A percentile compares a stretch with the other conserved stretches of the same genome.
Conservation (phyloP, 2,329 filamentous ascomycete genomes). For the Aspergillus melleus region DNA sequence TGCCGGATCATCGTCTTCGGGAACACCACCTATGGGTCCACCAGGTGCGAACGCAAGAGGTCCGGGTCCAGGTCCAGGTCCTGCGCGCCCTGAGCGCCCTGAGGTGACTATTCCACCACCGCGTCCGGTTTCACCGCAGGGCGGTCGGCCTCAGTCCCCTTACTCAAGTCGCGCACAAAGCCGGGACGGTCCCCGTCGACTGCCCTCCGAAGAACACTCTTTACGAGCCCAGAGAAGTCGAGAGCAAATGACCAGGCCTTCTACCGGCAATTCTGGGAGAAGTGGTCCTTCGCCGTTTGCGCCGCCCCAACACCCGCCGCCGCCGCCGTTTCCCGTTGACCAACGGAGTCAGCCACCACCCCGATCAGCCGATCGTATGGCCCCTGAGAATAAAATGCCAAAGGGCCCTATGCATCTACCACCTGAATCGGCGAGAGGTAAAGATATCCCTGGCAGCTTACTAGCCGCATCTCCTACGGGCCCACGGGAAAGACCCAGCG, state of each 20-base stretch:
- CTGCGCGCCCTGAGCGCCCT: constrained; percentile 22
- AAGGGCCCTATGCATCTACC: constrained; percentile 14
- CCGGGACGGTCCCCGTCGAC: constrained; percentile 37
- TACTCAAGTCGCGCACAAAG: constrained; percentile 35
- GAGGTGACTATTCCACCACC: constrained; percentile 29
- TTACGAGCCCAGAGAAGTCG: constrained; percentile 40
- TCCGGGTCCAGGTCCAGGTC: constrained; percentile 22
- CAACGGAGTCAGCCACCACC: constrained; percentile 26
- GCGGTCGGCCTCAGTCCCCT: constrained; percentile 29
- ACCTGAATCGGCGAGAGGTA: constrained; percentile 23
- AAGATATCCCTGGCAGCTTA: constrained; percentile 20
- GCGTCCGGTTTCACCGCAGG: constrained; percentile 28
- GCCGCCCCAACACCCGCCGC: constrained; percentile 27
- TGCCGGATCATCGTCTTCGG: constrained; percentile 50
- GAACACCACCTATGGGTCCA: constrained; percentile 15
- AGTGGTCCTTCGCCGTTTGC: constrained; percentile 31
- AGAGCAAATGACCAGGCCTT: constrained; percentile 41
- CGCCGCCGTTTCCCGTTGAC: constrained; percentile 20
- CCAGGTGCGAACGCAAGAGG: constrained; percentile 24
- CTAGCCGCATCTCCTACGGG: constrained; percentile 10
- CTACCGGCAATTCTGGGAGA: constrained; percentile 37
- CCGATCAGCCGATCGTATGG: constrained; percentile 24
- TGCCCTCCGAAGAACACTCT: constrained; percentile 38
- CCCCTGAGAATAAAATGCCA: constrained; percentile 17
- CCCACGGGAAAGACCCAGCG: constrained; percentile 14